phyloP scores from a whole-genome alignment of 2,329 filamentous ascomycete species.

The Pseudocercospora ulei region DNA sequence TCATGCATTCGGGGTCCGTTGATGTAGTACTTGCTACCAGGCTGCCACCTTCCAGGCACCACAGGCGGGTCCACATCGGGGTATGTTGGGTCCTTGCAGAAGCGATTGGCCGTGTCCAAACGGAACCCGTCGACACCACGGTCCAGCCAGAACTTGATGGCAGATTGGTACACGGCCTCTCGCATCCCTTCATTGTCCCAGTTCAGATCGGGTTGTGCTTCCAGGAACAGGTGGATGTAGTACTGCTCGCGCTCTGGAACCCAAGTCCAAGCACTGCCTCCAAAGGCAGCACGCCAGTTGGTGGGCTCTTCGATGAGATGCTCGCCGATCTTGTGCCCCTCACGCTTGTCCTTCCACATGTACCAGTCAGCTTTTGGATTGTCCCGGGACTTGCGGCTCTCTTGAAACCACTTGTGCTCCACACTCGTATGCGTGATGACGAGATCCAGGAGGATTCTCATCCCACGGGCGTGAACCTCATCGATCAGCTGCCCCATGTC shows the following conservation, averaged over 20 bases:
- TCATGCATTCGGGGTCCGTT: slow-evolving; percentile 41
- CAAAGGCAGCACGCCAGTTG: slow-evolving; percentile 61
- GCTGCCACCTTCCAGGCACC: slow-evolving; percentile 22
- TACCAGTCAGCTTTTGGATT: slow-evolving; percentile 49
- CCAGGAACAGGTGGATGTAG: slow-evolving; percentile 66
- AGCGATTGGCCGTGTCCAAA: slow-evolving; percentile 27
- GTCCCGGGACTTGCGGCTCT: slow-evolving; percentile 44
- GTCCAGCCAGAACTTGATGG: slow-evolving; percentile 60
- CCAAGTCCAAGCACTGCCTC: slow-evolving; percentile 55
- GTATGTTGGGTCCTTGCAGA: slow-evolving; percentile 25
- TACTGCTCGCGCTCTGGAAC: slow-evolving; percentile 65
- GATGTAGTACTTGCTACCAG: slow-evolving; percentile 22
- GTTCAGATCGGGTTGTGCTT: slow-evolving; percentile 74
- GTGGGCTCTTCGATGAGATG: slow-evolving; percentile 53
- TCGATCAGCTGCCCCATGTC: slow-evolving; percentile 56
- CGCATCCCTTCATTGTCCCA: slow-evolving; percentile 64
- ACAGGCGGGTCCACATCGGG: slow-evolving; percentile 21
- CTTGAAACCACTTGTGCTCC: slow-evolving; percentile 50
- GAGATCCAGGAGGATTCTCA: slow-evolving; percentile 64
- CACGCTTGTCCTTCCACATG: slow-evolving; percentile 47
- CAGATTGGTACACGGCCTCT: slow-evolving; percentile 55
- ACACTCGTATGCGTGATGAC: slow-evolving; percentile 71
- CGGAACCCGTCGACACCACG: slow-evolving; percentile 51
- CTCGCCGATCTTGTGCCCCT: slow-evolving; percentile 16
- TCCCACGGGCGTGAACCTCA: slow-evolving; percentile 52